Conservation (phyloP, 768 basidiomycete genomes). For the Amanita phalloides region DNA sequence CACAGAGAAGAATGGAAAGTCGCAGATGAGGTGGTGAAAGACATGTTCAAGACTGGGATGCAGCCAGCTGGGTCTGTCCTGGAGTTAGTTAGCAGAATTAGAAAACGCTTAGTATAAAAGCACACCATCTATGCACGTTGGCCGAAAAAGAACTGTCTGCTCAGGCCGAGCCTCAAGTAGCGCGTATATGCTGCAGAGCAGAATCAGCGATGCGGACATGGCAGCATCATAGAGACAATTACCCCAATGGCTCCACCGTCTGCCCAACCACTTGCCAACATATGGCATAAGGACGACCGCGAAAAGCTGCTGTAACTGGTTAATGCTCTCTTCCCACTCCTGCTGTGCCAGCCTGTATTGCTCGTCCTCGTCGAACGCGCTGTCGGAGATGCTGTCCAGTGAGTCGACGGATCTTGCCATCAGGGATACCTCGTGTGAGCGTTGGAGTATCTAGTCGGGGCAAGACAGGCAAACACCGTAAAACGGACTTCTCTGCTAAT, state of each 20-base stretch:
- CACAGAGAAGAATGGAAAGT: conserved; percentile 46
- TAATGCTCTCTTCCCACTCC: conserved; percentile 89
- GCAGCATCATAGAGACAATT: conserved; percentile 17
- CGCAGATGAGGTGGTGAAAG: conserved; percentile 48
- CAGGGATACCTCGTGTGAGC: conserved; percentile 9
- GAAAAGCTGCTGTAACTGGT: conserved; percentile 74
- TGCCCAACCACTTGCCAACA: conserved; percentile 81
- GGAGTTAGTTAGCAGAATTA: conserved; percentile 40
- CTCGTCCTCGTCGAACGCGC: conserved; percentile 55
- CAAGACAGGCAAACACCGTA: conserved; percentile 3
- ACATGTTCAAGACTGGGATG: conserved; percentile 42
- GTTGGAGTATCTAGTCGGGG: not conserved
- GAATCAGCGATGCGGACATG: not conserved
- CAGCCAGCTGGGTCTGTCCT: conserved; percentile 33
- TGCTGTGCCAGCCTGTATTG: conserved; percentile 71
- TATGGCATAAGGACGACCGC: conserved; percentile 76
- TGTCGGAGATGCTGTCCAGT: conserved; percentile 43
- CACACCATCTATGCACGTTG: not conserved
- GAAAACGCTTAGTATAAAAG: conserved; percentile 16
- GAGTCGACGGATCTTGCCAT: conserved; percentile 50
- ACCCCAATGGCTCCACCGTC: conserved; percentile 85
- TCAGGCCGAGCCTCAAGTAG: conserved; percentile 53
- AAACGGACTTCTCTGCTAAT: conserved; percentile 19
- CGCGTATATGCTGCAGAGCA: conserved; percentile 52
- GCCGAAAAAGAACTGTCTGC: conserved; percentile 54